Evolutionary conservation across 129 eudicot genomes (phyloP).

Genomic region (Saussurea involucrata): DNA sequence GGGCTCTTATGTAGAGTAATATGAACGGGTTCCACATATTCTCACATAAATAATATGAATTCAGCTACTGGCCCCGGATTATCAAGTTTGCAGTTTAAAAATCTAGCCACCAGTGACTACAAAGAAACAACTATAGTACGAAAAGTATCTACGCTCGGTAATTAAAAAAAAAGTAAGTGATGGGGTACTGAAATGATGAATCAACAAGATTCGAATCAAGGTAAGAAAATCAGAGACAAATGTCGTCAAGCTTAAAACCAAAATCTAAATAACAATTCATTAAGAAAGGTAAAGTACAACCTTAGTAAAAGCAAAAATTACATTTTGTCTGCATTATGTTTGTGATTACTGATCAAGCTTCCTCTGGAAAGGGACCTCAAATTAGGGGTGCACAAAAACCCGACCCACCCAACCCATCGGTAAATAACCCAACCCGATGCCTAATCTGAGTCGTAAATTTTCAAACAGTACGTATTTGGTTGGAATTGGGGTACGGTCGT

Average conservation of each 20-base stretch:
- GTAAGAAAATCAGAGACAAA: neutral
- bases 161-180: no score
- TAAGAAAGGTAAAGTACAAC: neutral
- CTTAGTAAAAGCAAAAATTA: neutral
- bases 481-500: no score
- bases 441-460: no score
- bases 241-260: neutral
- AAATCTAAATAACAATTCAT: neutral
- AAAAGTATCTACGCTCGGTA: no score
- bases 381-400: neutral
- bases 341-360: neutral
- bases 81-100: neutral
- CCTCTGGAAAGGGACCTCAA: neutral
- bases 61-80: neutral
- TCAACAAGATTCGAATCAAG: conserved; percentile 6
- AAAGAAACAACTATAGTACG: neutral
- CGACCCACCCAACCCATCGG: no score
- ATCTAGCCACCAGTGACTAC: neutral
- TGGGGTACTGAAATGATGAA: neutral
- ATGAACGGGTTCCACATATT: no score
- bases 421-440: no score
- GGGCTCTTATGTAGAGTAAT: no score
- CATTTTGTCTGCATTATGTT: neutral
- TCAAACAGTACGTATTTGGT: no score
- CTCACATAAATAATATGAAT: neutral